Evolutionary conservation across 345 rosid genomes (phyloP).

Genomic region (Aethionema arabicum): DNA sequence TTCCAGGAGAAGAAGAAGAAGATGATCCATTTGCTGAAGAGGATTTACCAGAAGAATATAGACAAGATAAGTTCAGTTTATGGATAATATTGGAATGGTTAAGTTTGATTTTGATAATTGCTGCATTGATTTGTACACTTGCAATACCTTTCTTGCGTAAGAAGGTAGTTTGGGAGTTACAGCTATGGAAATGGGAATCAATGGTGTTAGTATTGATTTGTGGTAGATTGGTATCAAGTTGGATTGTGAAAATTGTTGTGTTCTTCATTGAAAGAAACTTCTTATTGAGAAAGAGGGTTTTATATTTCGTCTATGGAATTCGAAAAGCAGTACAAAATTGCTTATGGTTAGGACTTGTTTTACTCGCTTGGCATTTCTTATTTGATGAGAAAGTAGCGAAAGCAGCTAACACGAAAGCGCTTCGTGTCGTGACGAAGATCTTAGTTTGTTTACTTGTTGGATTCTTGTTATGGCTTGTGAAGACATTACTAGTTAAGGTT

Average conservation of each 20-base stretch:
- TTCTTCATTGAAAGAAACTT: slow-evolving; percentile 70
- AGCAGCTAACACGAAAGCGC: slow-evolving; percentile 35
- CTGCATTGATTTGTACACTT: slow-evolving; percentile 46
- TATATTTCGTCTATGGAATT: slow-evolving; percentile 70
- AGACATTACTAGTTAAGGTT: slow-evolving; percentile 64
- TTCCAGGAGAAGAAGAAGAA: slow-evolving; percentile 45
- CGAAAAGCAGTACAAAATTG: slow-evolving; percentile 62
- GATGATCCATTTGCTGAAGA: slow-evolving; percentile 60
- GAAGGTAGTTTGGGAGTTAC: slow-evolving; percentile 41
- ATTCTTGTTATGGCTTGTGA: slow-evolving; percentile 58
- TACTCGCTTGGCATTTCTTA: slow-evolving; percentile 61
- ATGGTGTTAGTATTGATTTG: slow-evolving; percentile 64
- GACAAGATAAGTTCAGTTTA: slow-evolving; percentile 34
- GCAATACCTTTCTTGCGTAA: slow-evolving; percentile 37
- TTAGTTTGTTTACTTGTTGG: slow-evolving; percentile 57
- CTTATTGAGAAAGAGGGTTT: slow-evolving; percentile 57
- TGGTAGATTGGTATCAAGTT: slow-evolving; percentile 67
- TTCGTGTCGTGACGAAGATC: slow-evolving; percentile 48
- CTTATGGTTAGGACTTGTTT: slow-evolving; percentile 67
- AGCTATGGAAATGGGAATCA: slow-evolving; percentile 71
- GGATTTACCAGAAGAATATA: slow-evolving; percentile 59
- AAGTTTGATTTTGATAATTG: slow-evolving; percentile 48
- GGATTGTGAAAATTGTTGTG: slow-evolving; percentile 56
- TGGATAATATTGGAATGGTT: slow-evolving; percentile 52
- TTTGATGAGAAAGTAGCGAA: slow-evolving; percentile 50